Base-by-base conservation (phyloP, 2,329 filamentous ascomycete genomes). In the Davidsoniella virescens region DNA sequence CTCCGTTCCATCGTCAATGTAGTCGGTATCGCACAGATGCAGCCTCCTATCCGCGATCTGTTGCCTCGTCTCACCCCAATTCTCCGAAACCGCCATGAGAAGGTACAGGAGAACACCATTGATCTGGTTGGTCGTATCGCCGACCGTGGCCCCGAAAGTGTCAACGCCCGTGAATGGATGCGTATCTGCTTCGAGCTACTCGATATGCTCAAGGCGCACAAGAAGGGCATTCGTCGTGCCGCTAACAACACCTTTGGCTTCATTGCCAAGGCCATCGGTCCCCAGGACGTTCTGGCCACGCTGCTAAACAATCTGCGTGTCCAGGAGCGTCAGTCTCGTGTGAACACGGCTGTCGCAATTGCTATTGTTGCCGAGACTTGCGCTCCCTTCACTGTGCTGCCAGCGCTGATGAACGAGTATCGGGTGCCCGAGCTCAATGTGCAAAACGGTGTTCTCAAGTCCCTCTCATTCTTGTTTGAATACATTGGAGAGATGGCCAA, bases 401-500 rank as follows among this genome's bases (percentile, higher is more conserved):
- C 92, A 0, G 92, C 92, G 2, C 71, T 98, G 54, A 98, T 98
- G 93, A 98, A 98, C 68, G 92, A 98, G 65, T 98, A 98, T 66
- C 84, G 92, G 49, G 92, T 98, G 7, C 92, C 92, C 0, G 92
- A 98, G 67, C 81, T 98, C 57, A 98, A 98, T 63, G 92, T 98
- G 23, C 92, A 98, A 64, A 98, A 98, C 59, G 92, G 92, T 68
- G 92, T 98, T 33, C 80, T 98, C 62, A 98, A 98, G 65, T 88
- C 88, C 4, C 75, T 98, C 49, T 93, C 86, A 5, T 98, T 98
- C 74, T 73, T 98, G 54, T 98, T 96, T 62, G 92, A 98, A 63
- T 98, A 98, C 67, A 98, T 98, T 63, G 92, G 92, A 55, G 92
- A 98, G 66, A 96, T 98, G 92, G 87, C 87, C 56, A 98, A 96